Base-by-base conservation (phyloP, 1,284 basidiomycete genomes). In the Gyrodon tennesseensis region DNA sequence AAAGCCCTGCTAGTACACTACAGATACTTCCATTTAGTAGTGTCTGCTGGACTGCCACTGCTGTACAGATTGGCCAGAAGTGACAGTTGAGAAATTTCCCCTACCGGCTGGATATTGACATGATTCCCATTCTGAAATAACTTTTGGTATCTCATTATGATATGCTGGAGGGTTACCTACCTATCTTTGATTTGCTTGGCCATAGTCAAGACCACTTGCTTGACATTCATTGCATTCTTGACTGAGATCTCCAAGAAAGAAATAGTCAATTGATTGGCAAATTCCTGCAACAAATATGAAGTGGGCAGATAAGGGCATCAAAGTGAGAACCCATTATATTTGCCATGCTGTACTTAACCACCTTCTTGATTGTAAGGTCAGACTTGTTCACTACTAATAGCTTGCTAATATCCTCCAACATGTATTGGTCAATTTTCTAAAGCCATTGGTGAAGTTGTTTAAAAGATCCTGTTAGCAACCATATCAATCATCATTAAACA, bases 361-460 rank as follows among this genome's bases (percentile, higher is more conserved):
- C 96, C 84, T 98, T 99, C 90, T 99, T 99, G 83, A 89, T 90
- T 51, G 94, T 94, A 77, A 98, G 83, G 81, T 99, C 96, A 58
- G 91, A 94, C 85, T 99, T 99, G 86, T 98, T 99, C 69, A 96
- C 96, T 64, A 99, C 94, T 60, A 99, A 86, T 57, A 99, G 81
- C 83, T 98, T 98, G 87, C 98, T 98, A 67, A 99, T 96, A 62
- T 96, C 97, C 80, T 99, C 97, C 58, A 94, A 96, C 66, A 97
- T 97, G 79, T 99, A 98, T 75, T 96, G 90, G 82, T 99, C 97
- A 75, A 99, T 99, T 81, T 99, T 96, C 77, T 97, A 95, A 65
- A 99, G 86, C 97, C 97, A 99, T 78, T 98, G 95, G 91, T 90
- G 83, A 97, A 98, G 23, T 95, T 96, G 75, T 98, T 95, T 95